Percentiles rank a stretch among this genome's conserved stretches.
Conservation (phyloP, 305 asterid genomes). For the Fraxinus floribunda region DNA sequence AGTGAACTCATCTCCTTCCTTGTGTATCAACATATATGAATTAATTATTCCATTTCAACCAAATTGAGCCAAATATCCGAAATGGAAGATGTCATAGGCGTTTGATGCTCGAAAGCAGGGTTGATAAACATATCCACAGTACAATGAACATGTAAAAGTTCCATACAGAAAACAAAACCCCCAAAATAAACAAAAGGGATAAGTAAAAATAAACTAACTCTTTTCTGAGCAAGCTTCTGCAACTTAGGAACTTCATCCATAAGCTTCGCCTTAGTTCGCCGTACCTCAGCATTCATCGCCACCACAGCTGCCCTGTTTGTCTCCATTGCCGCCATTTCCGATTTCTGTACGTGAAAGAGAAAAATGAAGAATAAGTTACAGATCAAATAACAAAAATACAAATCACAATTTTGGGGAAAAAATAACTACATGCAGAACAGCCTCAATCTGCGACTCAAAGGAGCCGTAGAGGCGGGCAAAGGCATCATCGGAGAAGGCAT, state of each 20-base stretch:
- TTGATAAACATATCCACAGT: neutral
- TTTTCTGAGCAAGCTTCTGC: slow-evolving; percentile 74
- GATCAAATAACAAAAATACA: neutral
- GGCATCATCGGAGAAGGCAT: slow-evolving; percentile 59
- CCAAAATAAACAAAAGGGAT: neutral
- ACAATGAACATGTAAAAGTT: neutral
- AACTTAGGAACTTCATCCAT: slow-evolving; percentile 77
- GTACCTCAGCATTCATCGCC: slow-evolving; percentile 86
- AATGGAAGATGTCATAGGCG: neutral
- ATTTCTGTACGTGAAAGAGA: slow-evolving; percentile 38
- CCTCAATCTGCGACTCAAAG: slow-evolving; percentile 67
- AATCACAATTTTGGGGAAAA: neutral
- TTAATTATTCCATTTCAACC: neutral
- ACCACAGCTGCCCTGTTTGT: slow-evolving; percentile 79
- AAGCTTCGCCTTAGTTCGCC: slow-evolving; percentile 79
- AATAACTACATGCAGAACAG: slow-evolving; percentile 47
- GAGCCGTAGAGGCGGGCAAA: slow-evolving; percentile 67
- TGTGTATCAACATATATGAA: neutral
- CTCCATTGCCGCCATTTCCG: slow-evolving; percentile 61
- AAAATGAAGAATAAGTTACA: neutral
- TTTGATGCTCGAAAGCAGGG: neutral
- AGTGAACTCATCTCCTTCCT: neutral
- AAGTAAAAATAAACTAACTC: slow-evolving; percentile 32
- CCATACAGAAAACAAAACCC: neutral
- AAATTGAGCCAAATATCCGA: neutral